Evolutionary conservation across 2,329 filamentous ascomycete species (phyloP).

Genomic region (Botryotinia calthae): DNA sequence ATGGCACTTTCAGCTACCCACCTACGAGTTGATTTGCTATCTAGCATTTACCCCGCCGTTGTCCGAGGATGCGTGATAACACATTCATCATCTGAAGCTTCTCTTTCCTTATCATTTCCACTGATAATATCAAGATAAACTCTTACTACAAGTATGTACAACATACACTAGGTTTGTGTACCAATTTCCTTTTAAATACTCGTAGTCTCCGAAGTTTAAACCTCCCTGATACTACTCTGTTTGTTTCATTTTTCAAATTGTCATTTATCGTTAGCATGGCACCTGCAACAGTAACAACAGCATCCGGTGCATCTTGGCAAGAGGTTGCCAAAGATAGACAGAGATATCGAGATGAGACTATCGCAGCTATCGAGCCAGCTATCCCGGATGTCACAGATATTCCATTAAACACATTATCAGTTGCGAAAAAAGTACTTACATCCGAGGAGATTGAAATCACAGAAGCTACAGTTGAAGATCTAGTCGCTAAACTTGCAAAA

Average conservation of each 20-base stretch:
- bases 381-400: slow-evolving; percentile 42
- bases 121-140: neutral
- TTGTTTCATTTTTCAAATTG: neutral
- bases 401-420: slow-evolving; percentile 45
- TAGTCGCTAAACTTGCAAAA: slow-evolving; percentile 47
- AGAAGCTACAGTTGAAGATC: slow-evolving; percentile 45
- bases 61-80: neutral
- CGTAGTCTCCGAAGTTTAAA: neutral
- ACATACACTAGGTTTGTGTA: neutral
- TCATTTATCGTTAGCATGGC: slow-evolving; percentile 28
- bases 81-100: slow-evolving; percentile 1
- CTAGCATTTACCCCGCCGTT: neutral
- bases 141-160: neutral
- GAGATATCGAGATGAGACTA: slow-evolving; percentile 46
- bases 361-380: slow-evolving; percentile 43
- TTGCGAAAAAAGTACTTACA: slow-evolving; percentile 48
- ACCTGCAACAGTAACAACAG: slow-evolving; percentile 34
- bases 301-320: slow-evolving; percentile 44
- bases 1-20: neutral
- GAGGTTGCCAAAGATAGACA: slow-evolving; percentile 47
- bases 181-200: neutral
- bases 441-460: slow-evolving; percentile 51
- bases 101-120: slow-evolving; percentile 3
- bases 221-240: too few relatives aligned
- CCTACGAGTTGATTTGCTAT: neutral